phyloP scores from a whole-genome alignment of 1,139 yeast genomes.

The Blastobotrys indianensis region DNA sequence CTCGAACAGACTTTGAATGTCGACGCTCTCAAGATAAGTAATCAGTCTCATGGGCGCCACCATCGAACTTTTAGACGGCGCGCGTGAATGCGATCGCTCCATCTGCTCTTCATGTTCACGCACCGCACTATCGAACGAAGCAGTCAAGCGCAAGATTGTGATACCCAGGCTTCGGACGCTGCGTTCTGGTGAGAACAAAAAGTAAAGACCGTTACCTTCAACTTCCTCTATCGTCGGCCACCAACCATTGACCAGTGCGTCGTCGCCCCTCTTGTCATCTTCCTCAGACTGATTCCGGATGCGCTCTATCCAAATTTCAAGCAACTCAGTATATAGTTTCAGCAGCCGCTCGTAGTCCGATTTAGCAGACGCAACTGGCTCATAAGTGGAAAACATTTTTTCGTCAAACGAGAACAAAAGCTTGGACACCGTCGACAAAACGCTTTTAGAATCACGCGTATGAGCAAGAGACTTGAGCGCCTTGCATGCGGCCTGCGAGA shows the following conservation, averaged over 20 bases:
- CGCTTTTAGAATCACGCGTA: constrained; percentile 61
- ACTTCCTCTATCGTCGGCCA: constrained; percentile 86
- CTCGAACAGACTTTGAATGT: constrained; percentile 57
- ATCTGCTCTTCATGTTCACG: constrained; percentile 42
- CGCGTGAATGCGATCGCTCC: constrained; percentile 20
- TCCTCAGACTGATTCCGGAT: constrained; percentile 34
- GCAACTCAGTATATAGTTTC: constrained; percentile 67
- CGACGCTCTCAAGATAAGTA: constrained; percentile 66
- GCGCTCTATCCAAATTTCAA: constrained; percentile 75
- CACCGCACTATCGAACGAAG: constrained; percentile 78
- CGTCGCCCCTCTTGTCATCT: constrained; percentile 48
- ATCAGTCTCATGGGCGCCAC: constrained; percentile 78
- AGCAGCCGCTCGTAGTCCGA: constrained; percentile 55
- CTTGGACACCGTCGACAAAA: constrained; percentile 71
- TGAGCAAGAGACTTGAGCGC: constrained; percentile 64
- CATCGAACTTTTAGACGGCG: constrained; percentile 20
- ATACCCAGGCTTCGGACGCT: constrained; percentile 69
- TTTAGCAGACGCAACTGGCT: constrained; percentile 47
- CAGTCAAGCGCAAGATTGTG: constrained; percentile 65
- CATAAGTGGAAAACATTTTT: constrained; percentile 34
- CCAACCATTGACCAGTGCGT: constrained; percentile 69
- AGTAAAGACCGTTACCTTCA: constrained; percentile 92
- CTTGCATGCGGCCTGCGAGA: constrained; percentile 56
- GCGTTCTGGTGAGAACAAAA: constrained; percentile 83
- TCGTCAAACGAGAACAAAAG: constrained; percentile 78